Evolutionary conservation across 2,329 filamentous ascomycete genomes (phyloP), one percentile per base, ranked within the genome.

Genomic region (Stagonosporopsis chrysanthemi): DNA sequence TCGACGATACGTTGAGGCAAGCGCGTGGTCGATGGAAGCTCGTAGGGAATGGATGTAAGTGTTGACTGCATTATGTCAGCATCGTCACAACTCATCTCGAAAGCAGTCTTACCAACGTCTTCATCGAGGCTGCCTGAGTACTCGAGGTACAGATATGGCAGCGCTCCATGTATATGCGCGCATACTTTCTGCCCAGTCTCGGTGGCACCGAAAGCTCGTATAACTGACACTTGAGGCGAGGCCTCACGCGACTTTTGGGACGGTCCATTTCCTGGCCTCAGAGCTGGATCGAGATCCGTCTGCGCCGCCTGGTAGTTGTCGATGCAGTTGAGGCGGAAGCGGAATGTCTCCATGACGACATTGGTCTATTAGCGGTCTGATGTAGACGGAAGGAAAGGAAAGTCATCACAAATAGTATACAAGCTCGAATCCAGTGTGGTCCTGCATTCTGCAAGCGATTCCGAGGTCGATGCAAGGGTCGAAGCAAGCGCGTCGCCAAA

Each of bases 121-220:
- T 83, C 80, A 38, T 82, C 82, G 58, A 95, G 76, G 65, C 84
- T 84, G 22, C 90, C 92, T 44, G 84, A 81, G 75, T 97, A 97
- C 75, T 94, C 89, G 53, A 99, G 82, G 73, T 92, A 98, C n/a
- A 98, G 81, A 73, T 99, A 99, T 1, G 95, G 95, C 69, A 99
- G 93, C 22, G 91, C 92, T 58, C 96, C 95, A 77, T 98, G 95
- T 53, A 99, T 87, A 79, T 99, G 95, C 28, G 91, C 91, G 79
- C 95, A 97, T 15, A 97, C 92, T 73, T 96, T 97, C 78, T 98
- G 93, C 0, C 95, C 95, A 0, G 92, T 95, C 74, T 96, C 92
- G 0, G 94, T 97, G 3, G 92, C 88, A 0, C 95, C 95, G 77
- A 98, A 99, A 11, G 96, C 85, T 63, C 95, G 87, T 58, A 99